Percentiles rank a stretch among this genome's conserved stretches.
Evolutionary conservation across 805 yeast species (phyloP).

Genomic region (Priceomyces melissophilus): DNA sequence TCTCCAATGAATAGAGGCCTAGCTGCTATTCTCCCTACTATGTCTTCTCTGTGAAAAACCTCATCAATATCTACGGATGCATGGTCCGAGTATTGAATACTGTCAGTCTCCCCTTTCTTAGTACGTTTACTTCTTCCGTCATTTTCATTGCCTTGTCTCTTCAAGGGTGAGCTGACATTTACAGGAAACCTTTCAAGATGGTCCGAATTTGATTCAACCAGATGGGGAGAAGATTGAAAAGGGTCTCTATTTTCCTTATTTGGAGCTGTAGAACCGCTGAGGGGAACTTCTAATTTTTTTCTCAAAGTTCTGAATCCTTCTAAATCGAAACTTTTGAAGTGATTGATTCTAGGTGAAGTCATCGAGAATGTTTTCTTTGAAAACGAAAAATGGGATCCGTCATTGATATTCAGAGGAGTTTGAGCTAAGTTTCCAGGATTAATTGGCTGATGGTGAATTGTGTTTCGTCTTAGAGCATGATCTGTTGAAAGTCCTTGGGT

Average conservation of each 20-base stretch:
- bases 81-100: slow-evolving; percentile 10
- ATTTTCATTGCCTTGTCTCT: slow-evolving; percentile 8
- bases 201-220: slow-evolving; percentile 3
- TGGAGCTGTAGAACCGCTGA: slow-evolving; percentile 7
- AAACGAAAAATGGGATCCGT: not conserved
- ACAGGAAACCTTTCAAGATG: not conserved
- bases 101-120: slow-evolving; percentile 19
- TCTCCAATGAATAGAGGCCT: slow-evolving; percentile 7
- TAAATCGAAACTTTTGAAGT: slow-evolving; percentile 8
- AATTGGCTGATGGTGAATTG: slow-evolving; percentile 10
- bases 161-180: slow-evolving; percentile 15
- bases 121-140: slow-evolving; percentile 11
- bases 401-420: slow-evolving; percentile 9
- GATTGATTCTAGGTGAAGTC: slow-evolving; percentile 14
- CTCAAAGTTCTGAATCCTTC: slow-evolving; percentile 16
- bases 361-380: slow-evolving; percentile 6
- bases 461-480: slow-evolving; percentile 28
- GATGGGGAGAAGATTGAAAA: slow-evolving; percentile 12
- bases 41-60: slow-evolving; percentile 21
- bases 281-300: slow-evolving; percentile 13
- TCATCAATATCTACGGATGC: slow-evolving; percentile 16
- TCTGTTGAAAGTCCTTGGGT: slow-evolving; percentile 48
- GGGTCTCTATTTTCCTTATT: slow-evolving; percentile 16
- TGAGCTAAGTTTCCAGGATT: slow-evolving; percentile 7
- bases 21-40: slow-evolving; percentile 16